Percentiles rank a stretch among this genome's conserved stretches.
Conservation (phyloP, 331 rosid genomes). For the Malus hybrid region DNA sequence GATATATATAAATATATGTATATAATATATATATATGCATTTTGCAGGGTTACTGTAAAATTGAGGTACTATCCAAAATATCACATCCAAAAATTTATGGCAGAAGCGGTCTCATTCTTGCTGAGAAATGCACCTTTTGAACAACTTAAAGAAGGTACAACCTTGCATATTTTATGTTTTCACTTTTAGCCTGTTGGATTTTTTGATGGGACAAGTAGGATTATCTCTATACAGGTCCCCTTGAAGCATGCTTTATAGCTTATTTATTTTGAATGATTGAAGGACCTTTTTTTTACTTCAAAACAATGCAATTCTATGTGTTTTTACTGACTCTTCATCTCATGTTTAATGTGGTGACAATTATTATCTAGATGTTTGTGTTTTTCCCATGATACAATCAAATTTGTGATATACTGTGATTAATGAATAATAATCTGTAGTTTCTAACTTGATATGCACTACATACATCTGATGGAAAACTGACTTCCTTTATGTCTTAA, state of each 20-base stretch:
- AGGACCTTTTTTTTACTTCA: neutral
- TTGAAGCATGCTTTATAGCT: neutral
- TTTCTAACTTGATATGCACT: neutral
- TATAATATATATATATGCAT: neutral
- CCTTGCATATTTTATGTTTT: neutral
- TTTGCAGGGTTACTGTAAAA: conserved; percentile 52
- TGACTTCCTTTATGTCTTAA: neutral
- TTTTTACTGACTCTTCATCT: neutral
- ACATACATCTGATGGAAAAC: neutral
- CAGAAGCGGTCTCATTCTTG: conserved; percentile 72
- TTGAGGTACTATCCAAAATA: conserved; percentile 75
- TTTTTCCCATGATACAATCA: neutral
- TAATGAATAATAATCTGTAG: neutral
- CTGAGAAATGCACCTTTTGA: conserved; percentile 68
- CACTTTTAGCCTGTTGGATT: neutral
- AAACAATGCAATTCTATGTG: neutral
- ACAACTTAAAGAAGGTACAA: conserved; percentile 69
- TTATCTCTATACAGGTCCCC: neutral
- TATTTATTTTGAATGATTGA: neutral
- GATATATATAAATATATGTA: neutral
- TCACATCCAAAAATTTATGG: conserved; percentile 74
- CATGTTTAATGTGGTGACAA: neutral
- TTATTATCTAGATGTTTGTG: neutral
- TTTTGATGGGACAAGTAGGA: neutral
- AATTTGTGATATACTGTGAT: neutral